Conservation (phyloP, 2,329 filamentous ascomycete genomes). For the Sclerotiophoma versabilis region DNA sequence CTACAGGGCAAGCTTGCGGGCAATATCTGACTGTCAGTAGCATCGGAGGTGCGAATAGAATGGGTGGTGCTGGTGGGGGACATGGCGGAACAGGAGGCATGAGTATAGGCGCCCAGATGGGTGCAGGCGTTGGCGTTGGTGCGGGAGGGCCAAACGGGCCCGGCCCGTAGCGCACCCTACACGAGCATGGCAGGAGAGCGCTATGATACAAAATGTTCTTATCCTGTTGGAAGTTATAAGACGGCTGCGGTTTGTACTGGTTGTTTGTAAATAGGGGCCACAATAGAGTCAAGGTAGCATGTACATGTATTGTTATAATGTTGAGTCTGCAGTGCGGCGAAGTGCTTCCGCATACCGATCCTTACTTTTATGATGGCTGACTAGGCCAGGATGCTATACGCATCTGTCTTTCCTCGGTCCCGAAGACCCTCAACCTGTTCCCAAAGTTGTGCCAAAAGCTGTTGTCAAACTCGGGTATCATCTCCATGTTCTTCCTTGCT, state of each 20-base stretch:
- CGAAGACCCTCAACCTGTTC: conserved; percentile 67
- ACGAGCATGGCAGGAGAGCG: too few species aligned
- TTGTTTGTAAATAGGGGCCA: too few species aligned
- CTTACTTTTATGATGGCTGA: background rate
- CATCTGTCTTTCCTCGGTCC: conserved; percentile 59
- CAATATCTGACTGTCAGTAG: too few species aligned
- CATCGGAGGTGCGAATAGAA: too few species aligned
- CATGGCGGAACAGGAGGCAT: background rate
- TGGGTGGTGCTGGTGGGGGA: background rate
- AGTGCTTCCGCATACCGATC: too few species aligned
- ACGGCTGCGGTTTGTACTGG: too few species aligned
- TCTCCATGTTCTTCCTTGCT: conserved; percentile 43
- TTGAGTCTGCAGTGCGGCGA: too few species aligned
- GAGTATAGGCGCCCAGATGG: background rate
- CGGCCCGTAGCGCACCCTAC: too few species aligned
- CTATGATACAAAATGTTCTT: too few species aligned
- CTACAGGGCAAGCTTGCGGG: background rate
- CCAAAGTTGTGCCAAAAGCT: conserved; percentile 66
- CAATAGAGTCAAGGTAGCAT: too few species aligned
- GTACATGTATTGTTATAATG: too few species aligned
- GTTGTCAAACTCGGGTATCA: conserved; percentile 58
- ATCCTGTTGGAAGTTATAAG: too few species aligned
- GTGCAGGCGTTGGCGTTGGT: background rate
- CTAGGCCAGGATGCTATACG: conserved; percentile 17
- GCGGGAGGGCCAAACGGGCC: background rate